These are phyloP conservation scores for Gnomoniopsis sp. DNA, from an alignment of 2,329 filamentous ascomycete species.

Conservation along the genomic window DNA sequence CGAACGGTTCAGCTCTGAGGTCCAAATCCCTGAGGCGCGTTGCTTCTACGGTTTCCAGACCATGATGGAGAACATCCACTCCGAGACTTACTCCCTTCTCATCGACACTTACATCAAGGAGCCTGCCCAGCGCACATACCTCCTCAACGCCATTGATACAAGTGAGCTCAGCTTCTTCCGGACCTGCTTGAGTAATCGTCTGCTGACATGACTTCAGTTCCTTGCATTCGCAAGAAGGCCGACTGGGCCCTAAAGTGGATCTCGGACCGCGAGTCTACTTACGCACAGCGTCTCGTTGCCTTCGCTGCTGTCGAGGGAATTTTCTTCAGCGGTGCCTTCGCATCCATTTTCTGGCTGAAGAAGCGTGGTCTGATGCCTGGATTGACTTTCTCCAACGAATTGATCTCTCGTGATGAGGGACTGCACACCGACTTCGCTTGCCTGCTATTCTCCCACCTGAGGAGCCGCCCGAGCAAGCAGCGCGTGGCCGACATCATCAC, in stretches of 20 bases:
- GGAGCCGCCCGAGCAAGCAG: constrained; percentile 81
- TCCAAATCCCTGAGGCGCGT: constrained; percentile 94
- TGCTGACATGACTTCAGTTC: constrained; percentile 54
- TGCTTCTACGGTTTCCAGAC: constrained; percentile 99
- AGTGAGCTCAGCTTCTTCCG: constrained; percentile 54
- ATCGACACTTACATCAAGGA: constrained; percentile 99
- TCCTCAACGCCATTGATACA: constrained; percentile 98
- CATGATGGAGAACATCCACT: constrained; percentile 99
- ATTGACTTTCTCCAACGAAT: constrained; percentile 98
- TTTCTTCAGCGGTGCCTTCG: constrained; percentile 98
- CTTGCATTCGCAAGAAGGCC: constrained; percentile 97
- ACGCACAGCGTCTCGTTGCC: constrained; percentile 90
- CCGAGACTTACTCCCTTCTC: constrained; percentile 97
- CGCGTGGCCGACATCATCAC: constrained; percentile 84
- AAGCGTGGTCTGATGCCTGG: constrained; percentile 99
- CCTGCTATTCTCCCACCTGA: constrained; percentile 94
- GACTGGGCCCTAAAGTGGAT: constrained; percentile 98
- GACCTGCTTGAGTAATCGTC: constrained; percentile 59
- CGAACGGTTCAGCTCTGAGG: constrained; percentile 94
- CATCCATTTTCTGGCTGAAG: constrained; percentile 99
- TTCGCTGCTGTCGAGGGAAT: constrained; percentile 99
- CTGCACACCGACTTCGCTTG: constrained; percentile 99
- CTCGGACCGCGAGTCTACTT: constrained; percentile 86
- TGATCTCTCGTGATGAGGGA: constrained; percentile 98
- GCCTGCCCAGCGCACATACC: constrained; percentile 84